Evolutionary conservation across 2,329 filamentous ascomycete species (phyloP).

Genomic region (Pseudogymnoascus sp.): DNA sequence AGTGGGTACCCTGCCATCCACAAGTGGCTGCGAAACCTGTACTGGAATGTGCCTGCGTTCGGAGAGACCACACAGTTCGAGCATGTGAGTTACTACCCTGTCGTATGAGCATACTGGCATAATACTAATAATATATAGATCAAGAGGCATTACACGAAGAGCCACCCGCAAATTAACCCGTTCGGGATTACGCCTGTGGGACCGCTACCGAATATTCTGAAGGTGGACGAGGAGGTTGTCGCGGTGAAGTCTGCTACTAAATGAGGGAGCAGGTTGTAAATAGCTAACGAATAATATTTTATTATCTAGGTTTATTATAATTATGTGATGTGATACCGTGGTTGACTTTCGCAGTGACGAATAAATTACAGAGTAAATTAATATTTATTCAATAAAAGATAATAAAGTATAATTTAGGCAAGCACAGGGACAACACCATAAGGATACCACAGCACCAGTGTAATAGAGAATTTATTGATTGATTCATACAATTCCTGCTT

Average conservation of each 20-base stretch:
- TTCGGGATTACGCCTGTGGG: conserved; percentile 73
- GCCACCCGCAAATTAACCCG: conserved; percentile 58
- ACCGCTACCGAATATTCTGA: conserved; percentile 73
- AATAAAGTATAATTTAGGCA: not conserved
- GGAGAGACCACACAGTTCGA: conserved; percentile 21
- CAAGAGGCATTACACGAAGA: conserved; percentile 93
- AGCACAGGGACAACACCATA: not conserved
- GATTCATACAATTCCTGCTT: not conserved
- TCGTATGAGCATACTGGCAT: not conserved
- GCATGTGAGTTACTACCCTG: conserved; percentile 30
- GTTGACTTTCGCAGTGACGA: not conserved
- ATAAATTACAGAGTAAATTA: not conserved
- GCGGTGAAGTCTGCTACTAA: conserved; percentile 34
- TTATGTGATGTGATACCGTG: not conserved
- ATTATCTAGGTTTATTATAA: not conserved
- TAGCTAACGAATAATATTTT: not conserved
- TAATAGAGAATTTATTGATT: not conserved
- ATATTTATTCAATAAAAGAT: not conserved
- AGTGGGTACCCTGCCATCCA: conserved; percentile 53
- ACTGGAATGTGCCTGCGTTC: conserved; percentile 61
- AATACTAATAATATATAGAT: conserved; percentile 33
- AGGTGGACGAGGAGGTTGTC: conserved; percentile 66
- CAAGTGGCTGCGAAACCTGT: conserved; percentile 56
- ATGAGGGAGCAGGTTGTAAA: not conserved
- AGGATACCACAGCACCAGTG: not conserved